These are phyloP conservation scores for Chenopodium quinoa DNA, from an alignment of 148 eudicot species.

Conservation along the genomic window DNA sequence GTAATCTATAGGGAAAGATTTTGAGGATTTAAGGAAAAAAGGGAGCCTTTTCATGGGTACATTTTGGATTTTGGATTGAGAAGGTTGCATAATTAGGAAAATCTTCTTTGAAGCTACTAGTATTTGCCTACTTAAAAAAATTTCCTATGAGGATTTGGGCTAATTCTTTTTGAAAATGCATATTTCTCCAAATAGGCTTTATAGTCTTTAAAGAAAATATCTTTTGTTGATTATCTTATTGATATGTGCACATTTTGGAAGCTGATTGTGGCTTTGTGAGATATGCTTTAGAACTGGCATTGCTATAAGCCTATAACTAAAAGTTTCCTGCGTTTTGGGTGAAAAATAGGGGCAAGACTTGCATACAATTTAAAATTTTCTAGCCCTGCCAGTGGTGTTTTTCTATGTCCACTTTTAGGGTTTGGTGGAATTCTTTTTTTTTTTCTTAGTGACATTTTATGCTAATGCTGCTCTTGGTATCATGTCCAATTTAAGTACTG, in stretches of 20 bases:
- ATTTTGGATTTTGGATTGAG: not conserved
- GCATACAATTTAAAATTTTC: not conserved
- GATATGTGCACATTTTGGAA: not conserved
- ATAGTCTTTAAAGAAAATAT: not conserved
- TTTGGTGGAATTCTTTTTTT: not conserved
- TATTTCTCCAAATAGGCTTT: not conserved
- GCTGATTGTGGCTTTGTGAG: not conserved
- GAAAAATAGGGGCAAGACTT: not conserved
- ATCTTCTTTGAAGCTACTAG: not conserved
- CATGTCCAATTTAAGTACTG: not conserved
- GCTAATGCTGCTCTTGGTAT: not conserved
- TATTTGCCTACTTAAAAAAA: not conserved
- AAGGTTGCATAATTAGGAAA: not conserved
- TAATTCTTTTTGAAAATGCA: not conserved
- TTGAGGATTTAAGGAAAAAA: not conserved
- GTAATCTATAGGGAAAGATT: not conserved
- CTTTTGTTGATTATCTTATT: not conserved
- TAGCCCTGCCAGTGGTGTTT: not conserved
- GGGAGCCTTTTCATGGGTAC: not conserved
- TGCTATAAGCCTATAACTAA: not conserved
- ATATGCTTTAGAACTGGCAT: not conserved
- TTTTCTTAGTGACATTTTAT: not conserved
- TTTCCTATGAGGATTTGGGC: not conserved
- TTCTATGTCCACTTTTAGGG: not conserved
- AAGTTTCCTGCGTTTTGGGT: not conserved